These are phyloP conservation scores for Ogataea ramenticola DNA, from an alignment of 805 yeast genomes.

Conservation along the genomic window DNA sequence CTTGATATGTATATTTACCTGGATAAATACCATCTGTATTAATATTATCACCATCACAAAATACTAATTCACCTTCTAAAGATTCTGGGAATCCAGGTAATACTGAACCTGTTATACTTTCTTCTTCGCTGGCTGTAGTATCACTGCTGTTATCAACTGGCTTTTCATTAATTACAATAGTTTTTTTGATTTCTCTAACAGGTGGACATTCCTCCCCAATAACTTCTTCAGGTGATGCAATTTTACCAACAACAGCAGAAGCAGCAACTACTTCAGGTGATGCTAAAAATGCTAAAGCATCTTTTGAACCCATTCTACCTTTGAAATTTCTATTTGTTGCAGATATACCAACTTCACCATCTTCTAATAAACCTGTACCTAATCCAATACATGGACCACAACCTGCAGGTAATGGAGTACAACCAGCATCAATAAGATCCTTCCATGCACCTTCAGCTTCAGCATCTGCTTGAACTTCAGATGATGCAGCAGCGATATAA, in stretches of 20 bases:
- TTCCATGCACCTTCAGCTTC: constrained; percentile 91
- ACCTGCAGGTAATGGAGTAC: constrained; percentile 93
- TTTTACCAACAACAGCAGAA: constrained; percentile 90
- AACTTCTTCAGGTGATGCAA: constrained; percentile 87
- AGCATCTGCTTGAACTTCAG: constrained; percentile 88
- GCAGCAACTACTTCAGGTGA: constrained; percentile 99
- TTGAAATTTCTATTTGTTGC: constrained; percentile 98
- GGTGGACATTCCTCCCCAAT: constrained; percentile 47
- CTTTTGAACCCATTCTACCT: constrained; percentile 98
- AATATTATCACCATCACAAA: constrained; percentile 95
- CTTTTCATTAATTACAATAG: constrained; percentile 26
- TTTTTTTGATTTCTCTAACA: constrained; percentile 41
- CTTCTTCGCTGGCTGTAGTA: constrained; percentile 18
- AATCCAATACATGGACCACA: constrained; percentile 99
- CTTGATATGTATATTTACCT: constrained; percentile 98
- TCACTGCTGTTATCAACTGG: constrained; percentile 8
- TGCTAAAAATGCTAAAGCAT: constrained; percentile 91
- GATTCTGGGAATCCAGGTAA: constrained; percentile 86
- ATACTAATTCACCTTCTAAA: constrained; percentile 84
- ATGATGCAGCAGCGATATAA: constrained; percentile 96
- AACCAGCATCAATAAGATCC: constrained; percentile 83
- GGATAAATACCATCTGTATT: constrained; percentile 99
- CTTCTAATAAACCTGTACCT: constrained; percentile 88
- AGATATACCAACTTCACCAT: constrained; percentile 96
- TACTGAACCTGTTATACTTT: constrained; percentile 54